Percentiles rank a stretch among this genome's conserved stretches.
These are phyloP conservation scores for Candida sakaeoensis DNA, from an alignment of 805 yeast species.

Conservation along the genomic window DNA sequence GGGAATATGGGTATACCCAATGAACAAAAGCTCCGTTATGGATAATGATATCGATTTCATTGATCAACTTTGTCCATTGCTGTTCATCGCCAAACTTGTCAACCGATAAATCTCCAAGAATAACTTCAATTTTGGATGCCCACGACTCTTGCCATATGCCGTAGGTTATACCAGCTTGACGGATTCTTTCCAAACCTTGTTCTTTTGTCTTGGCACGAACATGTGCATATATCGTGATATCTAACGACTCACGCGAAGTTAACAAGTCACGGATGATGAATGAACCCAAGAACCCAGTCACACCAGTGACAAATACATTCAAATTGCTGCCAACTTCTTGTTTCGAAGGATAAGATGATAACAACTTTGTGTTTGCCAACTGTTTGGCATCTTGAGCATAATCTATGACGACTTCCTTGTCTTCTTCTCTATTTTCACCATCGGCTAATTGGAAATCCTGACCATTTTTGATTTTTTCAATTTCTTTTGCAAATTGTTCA, in stretches of 20 bases:
- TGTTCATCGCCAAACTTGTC: conserved; percentile 63
- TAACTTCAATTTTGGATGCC: conserved; percentile 57
- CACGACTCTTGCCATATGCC: conserved; percentile 74
- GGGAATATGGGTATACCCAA: conserved; percentile 95
- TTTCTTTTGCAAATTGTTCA: conserved; percentile 68
- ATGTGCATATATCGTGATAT: conserved; percentile 74
- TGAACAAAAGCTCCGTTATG: conserved; percentile 98
- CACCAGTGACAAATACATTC: conserved; percentile 87
- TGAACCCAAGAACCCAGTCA: conserved; percentile 94
- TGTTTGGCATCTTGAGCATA: conserved; percentile 75
- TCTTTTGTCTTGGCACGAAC: conserved; percentile 75
- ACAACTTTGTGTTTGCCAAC: conserved; percentile 39
- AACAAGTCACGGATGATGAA: conserved; percentile 78
- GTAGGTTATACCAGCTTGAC: conserved; percentile 71
- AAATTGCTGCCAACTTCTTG: conserved; percentile 31
- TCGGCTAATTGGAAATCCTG: conserved; percentile 39
- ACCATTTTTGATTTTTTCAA: conserved; percentile 50
- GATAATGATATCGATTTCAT: conserved; percentile 71
- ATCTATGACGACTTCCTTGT: conserved; percentile 30
- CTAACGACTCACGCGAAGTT: conserved; percentile 42
- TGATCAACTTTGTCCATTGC: conserved; percentile 56
- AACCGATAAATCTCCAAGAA: conserved; percentile 77
- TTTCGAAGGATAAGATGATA: conserved; percentile 44
- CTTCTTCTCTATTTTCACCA: conserved; percentile 13
- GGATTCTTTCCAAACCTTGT: conserved; percentile 74